Percentiles rank a stretch among this genome's conserved stretches.
Conservation (phyloP, 495 filamentous ascomycete genomes). For the Pseudomonodictys pantanalensis region DNA sequence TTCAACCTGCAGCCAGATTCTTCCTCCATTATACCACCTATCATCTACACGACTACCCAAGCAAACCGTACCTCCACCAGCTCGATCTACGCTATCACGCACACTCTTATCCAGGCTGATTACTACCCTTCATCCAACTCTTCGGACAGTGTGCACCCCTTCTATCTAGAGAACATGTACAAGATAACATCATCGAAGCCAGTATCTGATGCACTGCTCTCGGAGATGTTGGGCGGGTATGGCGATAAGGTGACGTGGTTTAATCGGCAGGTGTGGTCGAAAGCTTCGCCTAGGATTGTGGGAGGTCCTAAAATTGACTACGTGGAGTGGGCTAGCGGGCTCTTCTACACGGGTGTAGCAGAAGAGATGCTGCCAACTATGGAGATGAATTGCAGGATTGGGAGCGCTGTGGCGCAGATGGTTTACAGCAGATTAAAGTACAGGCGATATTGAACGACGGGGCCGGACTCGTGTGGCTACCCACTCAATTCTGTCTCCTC, state of each 20-base stretch:
- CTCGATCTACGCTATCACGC: background rate
- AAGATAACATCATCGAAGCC: slow-evolving; percentile 10
- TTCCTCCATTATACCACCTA: background rate
- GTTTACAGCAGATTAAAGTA: too few relatives aligned
- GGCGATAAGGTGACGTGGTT: slow-evolving; percentile 6
- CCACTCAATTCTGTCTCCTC: too few relatives aligned
- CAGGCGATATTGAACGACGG: too few relatives aligned
- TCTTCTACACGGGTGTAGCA: slow-evolving; percentile 9
- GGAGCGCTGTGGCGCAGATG: slow-evolving; percentile 1
- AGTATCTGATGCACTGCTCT: slow-evolving; percentile 6
- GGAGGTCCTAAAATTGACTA: slow-evolving; percentile 10
- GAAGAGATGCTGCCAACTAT: slow-evolving; percentile 10
- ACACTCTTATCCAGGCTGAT: too few relatives aligned
- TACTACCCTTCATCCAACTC: too few relatives aligned
- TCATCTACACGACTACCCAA: slow-evolving; percentile 5
- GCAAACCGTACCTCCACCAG: background rate
- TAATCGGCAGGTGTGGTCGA: slow-evolving; percentile 7
- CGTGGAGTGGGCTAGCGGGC: slow-evolving; percentile 3
- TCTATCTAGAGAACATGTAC: background rate
- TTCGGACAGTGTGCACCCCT: too few relatives aligned
- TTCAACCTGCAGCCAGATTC: slow-evolving; percentile 9
- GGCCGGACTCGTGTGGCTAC: too few relatives aligned
- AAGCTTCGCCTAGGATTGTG: background rate
- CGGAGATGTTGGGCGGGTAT: background rate
- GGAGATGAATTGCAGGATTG: slow-evolving; percentile 16